Percentiles rank a stretch among this genome's conserved stretches.
Evolutionary conservation across 2,329 filamentous ascomycete species (phyloP).

Genomic region (Pestalotiopsis sp.): DNA sequence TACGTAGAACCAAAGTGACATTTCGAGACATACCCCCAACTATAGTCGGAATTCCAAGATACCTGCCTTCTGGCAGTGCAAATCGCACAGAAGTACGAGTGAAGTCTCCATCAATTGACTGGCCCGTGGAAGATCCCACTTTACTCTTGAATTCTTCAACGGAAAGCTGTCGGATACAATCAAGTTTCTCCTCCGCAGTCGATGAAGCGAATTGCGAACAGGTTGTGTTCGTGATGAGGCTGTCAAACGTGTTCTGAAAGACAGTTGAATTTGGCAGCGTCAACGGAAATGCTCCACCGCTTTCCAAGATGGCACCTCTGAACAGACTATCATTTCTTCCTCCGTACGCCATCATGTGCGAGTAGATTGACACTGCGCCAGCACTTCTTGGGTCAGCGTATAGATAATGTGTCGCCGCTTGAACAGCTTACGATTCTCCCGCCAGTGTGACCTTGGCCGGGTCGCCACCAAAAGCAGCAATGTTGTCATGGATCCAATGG

Average conservation of each 20-base stretch:
- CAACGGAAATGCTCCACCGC: slow-evolving; percentile 24
- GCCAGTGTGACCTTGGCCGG: not conserved
- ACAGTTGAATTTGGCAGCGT: not conserved
- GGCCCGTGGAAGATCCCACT: not conserved
- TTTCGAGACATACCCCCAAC: not conserved
- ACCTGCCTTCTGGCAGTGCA: not conserved
- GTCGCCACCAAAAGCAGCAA: not conserved
- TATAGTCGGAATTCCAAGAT: not conserved
- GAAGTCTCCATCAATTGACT: slow-evolving; percentile 6
- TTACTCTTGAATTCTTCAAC: not conserved
- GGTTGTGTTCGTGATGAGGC: not conserved
- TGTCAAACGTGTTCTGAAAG: not conserved
- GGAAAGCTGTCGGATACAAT: not conserved
- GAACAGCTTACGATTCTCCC: not conserved
- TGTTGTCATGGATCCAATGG: not conserved
- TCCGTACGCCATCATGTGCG: slow-evolving; percentile 44
- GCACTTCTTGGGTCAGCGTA: slow-evolving; percentile 15
- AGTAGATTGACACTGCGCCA: slow-evolving; percentile 40
- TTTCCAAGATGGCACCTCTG: slow-evolving; percentile 44
- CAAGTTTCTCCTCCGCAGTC: not conserved
- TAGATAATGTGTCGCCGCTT: too few species aligned
- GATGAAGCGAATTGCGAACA: not conserved
- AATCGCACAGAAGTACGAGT: slow-evolving; percentile 7
- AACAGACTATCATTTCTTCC: slow-evolving; percentile 49
- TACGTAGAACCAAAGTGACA: not conserved